These are phyloP conservation scores for Calonectria ilicicola DNA, from an alignment of 2,329 filamentous ascomycete species.

Conservation along the genomic window DNA sequence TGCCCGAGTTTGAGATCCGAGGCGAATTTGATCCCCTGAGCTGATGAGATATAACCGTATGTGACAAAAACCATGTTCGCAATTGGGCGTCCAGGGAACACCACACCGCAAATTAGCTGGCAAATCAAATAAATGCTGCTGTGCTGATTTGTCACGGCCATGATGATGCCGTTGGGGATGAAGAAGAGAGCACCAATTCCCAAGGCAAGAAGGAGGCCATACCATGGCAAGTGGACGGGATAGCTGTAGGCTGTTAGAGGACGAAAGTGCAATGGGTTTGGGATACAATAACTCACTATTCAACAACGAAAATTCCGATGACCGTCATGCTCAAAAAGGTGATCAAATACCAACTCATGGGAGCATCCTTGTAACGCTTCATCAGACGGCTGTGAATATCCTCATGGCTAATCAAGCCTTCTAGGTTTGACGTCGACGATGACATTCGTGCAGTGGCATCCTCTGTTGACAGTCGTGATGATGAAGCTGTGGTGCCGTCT, in stretches of 20 bases:
- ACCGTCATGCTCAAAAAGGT: slow-evolving; percentile 82
- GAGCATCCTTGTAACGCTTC: slow-evolving; percentile 84
- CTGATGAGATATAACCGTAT: slow-evolving; percentile 89
- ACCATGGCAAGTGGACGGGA: slow-evolving; percentile 87
- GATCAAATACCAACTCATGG: slow-evolving; percentile 82
- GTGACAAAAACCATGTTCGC: slow-evolving; percentile 96
- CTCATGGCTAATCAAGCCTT: slow-evolving; percentile 75
- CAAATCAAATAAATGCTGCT: slow-evolving; percentile 89
- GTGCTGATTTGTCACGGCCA: slow-evolving; percentile 93
- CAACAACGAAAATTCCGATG: slow-evolving; percentile 85
- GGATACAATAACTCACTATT: slow-evolving; percentile 71
- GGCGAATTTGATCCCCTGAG: slow-evolving; percentile 90
- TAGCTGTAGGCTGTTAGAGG: slow-evolving; percentile 62
- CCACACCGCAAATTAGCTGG: slow-evolving; percentile 83
- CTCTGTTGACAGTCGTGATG: slow-evolving; percentile 30
- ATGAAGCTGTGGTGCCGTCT: slow-evolving; percentile 38
- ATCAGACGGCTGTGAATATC: slow-evolving; percentile 89
- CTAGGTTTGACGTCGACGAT: slow-evolving; percentile 55
- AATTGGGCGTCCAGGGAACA: slow-evolving; percentile 87
- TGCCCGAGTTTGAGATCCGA: slow-evolving; percentile 89
- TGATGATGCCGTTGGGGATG: slow-evolving; percentile 91
- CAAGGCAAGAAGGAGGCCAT: slow-evolving; percentile 83
- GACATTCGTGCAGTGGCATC: slow-evolving; percentile 41
- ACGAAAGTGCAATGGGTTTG: neutral
- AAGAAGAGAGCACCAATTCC: slow-evolving; percentile 84